Base-by-base conservation (phyloP, 805 yeast genomes). In the Schwanniomyces occidentalis region DNA sequence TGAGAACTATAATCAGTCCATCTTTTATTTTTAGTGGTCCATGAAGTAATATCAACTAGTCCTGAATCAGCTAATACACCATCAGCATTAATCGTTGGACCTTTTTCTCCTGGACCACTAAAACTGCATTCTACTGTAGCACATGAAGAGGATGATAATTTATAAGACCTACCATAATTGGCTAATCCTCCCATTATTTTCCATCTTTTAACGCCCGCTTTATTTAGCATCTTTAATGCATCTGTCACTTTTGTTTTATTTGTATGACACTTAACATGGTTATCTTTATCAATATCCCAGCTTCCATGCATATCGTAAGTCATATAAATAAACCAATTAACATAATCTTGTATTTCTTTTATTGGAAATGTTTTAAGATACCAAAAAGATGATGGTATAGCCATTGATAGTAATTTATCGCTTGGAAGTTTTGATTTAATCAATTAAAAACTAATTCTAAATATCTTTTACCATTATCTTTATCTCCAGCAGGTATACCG, bases 131-230 rank as follows among this genome's bases (percentile, higher is more conserved):
- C 48, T 15, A 16, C 27, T 5, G 32, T 15, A 16, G 30, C 29
- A 45, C 52, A 48, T 3, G 13, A 12, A 7, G 40, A 34, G 20
- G 26, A 27, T 3, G 32, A 10, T 13, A 46, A 34, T 30, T 44
- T 38, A 24, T 20, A 50, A 8, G 48, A 26, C 35, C 48, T 41
- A 2, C 47, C 55, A 34, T 50, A 50, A 30, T 44, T 50, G n/a
- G 54, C 55, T 12, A 50, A 31, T 6, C 55, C 55, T 5, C 51
- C 54, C 25, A 35, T 30, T 6, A 46, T 21, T 31, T 50, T 49
- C 12, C 42, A 30, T 18, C 41, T 41, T 24, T 45, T 34, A 16
- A 49, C 44, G 7, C 54, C 55, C 8, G 54, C 45, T 26, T 47
- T 48, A 8, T 29, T 45, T 5, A 49, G 22, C 47, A 48, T 36